A percentile compares a stretch with the other conserved stretches of the same genome.
Conservation (phyloP, 75 land plant genomes). For the Azolla pinnata region DNA sequence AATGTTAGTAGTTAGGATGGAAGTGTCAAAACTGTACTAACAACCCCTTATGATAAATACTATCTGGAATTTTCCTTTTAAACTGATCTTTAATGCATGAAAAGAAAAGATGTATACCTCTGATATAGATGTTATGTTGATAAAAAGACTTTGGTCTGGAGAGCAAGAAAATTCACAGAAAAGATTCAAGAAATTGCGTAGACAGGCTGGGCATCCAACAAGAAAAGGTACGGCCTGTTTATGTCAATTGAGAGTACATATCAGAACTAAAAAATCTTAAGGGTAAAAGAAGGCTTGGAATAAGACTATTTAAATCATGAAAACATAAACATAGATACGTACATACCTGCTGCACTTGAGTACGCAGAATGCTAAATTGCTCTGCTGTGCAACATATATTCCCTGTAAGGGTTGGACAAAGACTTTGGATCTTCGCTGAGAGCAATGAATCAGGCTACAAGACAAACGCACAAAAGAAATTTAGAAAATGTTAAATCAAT, state of each 20-base stretch:
- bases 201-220: slow-evolving; percentile 96
- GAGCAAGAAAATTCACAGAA: slow-evolving; percentile 94
- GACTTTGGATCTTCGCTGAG: slow-evolving; percentile 82
- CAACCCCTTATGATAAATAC: neutral
- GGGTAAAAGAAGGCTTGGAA: neutral
- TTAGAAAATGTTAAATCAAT: too few relatives aligned
- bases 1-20: neutral
- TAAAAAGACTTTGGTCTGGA: slow-evolving; percentile 85
- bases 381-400: slow-evolving; percentile 78
- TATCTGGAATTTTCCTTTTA: too few relatives aligned
- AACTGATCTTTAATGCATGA: neutral
- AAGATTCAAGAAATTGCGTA: slow-evolving; percentile 82
- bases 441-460: slow-evolving; percentile 69
- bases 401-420: slow-evolving; percentile 84
- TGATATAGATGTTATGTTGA: slow-evolving; percentile 63
- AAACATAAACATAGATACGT: slow-evolving; percentile 1
- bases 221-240: slow-evolving; percentile 96
- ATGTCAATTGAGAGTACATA: too few relatives aligned
- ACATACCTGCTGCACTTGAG: slow-evolving; percentile 82
- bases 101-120: slow-evolving; percentile 29
- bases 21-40: neutral
- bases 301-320: neutral
- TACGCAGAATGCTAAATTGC: slow-evolving; percentile 63
- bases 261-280: neutral
- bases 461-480: slow-evolving; percentile 4